Conservation (phyloP, 345 rosid species). For the Hibiscus trionum region DNA sequence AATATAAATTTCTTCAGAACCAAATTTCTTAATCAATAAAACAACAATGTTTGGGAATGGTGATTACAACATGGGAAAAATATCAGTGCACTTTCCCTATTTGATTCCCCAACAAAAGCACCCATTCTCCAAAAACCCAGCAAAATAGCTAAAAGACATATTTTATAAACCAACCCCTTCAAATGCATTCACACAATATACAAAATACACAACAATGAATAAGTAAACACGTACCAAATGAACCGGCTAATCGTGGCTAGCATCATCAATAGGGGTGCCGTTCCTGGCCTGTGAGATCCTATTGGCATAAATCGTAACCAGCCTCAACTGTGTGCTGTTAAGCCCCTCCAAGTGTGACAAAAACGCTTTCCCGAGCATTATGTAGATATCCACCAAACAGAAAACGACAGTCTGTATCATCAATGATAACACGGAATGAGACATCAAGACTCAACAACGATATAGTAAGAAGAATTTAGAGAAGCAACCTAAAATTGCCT, state of each 20-base stretch:
- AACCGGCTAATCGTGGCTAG: conserved; percentile 27
- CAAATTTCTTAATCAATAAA: conserved; percentile 8
- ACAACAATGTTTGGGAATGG: conserved; percentile 2
- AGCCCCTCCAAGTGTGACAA: conserved; percentile 89
- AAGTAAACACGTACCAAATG: conserved; percentile 12
- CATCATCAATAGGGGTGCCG: conserved; percentile 60
- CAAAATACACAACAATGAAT: conserved; percentile 36
- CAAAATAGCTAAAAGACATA: not conserved
- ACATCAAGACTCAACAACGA: not conserved
- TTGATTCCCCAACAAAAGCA: conserved; percentile 10
- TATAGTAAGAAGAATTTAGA: not conserved
- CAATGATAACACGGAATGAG: not conserved
- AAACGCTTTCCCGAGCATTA: conserved; percentile 95
- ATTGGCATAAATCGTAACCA: conserved; percentile 94
- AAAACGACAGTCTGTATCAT: conserved; percentile 85
- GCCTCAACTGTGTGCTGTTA: conserved; percentile 77
- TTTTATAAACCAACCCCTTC: conserved; percentile 12
- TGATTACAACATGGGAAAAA: conserved; percentile 28
- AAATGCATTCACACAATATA: conserved; percentile 49
- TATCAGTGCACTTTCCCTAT: conserved; percentile 14
- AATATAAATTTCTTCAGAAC: conserved; percentile 2
- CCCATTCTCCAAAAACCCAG: conserved; percentile 21
- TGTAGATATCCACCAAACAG: conserved; percentile 95
- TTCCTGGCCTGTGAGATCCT: conserved; percentile 96
- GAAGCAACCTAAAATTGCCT: too few relatives aligned